Base-by-base conservation (phyloP, 768 basidiomycete genomes). In the Psilocybe tampanensis region DNA sequence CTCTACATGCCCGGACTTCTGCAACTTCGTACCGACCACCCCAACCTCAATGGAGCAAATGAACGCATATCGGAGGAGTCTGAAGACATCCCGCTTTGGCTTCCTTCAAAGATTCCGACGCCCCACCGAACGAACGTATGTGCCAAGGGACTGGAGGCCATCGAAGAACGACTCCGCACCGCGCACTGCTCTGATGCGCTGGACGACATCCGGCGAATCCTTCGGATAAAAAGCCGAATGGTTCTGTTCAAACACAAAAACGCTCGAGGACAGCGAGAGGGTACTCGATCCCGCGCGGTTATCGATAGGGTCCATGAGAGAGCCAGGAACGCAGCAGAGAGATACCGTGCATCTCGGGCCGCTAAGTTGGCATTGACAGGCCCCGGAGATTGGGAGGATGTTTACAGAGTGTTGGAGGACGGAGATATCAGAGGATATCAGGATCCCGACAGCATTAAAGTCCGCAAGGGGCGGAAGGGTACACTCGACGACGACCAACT, bases 401-500 rank as follows among this genome's bases (percentile, higher is more conserved):
- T 19, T 0, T 42, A 56, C 17, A 41, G 22, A 12, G 33, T 49
- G 7, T 44, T 65, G 3, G 18, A 26, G 3, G 55, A 65, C 34
- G 43, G 13, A 1, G 62, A 65, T 32, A 56, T 65, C 22, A 41
- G 61, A 2, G 52, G 51, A 7, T 64, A 61, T 41, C 55, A 59
- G 18, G 63, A 64, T 22, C 57, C 63, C 12, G 26, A 56, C 3
- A 17, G 44, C 8, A 41, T 59, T 0, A 47, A 15, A 5, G 7
- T 13, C 9, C 18, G 29, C n/a, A 15, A 11, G 1, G 54, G 50
- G 1, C 57, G 18, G 60, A 62, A 13, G 60, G 74, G 15, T 2
- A 66, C 62, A 0, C 59, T 64, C 6, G 66, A 68, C 24, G 63
- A 64, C 41, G 47, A 19, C 6, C 58, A 63, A 29, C n/a, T 21